phyloP scores from a whole-genome alignment of 495 filamentous ascomycete genomes.

The Cercophora sp. region DNA sequence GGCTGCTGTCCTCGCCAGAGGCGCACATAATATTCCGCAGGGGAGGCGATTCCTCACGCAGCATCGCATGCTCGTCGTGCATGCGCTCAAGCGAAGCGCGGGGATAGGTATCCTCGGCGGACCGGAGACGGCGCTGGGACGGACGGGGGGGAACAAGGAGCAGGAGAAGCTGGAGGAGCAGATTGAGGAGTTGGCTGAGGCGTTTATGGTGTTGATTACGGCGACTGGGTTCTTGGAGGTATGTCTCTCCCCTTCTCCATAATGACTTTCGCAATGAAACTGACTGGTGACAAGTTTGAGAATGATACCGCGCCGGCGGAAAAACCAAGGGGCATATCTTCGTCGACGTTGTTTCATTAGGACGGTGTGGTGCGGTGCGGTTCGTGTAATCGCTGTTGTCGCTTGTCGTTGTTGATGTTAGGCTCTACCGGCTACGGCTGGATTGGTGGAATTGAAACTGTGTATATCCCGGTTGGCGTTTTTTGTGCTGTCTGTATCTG shows the following conservation, averaged over 20 bases:
- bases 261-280: neutral
- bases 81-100: slow-evolving; percentile 86
- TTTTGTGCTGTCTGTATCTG: no score
- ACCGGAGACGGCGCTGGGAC: slow-evolving; percentile 38
- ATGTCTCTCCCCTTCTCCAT: slow-evolving; percentile 19
- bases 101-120: no score
- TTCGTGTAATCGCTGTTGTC: no score
- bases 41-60: slow-evolving; percentile 71
- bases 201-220: slow-evolving; percentile 54
- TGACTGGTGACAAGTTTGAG: slow-evolving; percentile 34
- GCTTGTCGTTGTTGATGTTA: no score
- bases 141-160: slow-evolving; percentile 1
- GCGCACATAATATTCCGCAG: slow-evolving; percentile 76
- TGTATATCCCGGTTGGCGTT: no score
- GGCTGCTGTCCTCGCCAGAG: slow-evolving; percentile 70
- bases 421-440: no score
- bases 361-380: no score
- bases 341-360: slow-evolving; percentile 24
- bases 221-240: slow-evolving; percentile 61
- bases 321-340: slow-evolving; percentile 19
- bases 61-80: slow-evolving; percentile 74
- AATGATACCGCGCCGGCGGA: slow-evolving; percentile 29
- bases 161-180: slow-evolving; percentile 36
- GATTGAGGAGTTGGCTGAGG: slow-evolving; percentile 53
- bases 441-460: no score